Percentiles rank a stretch among this genome's conserved stretches.
Evolutionary conservation across 2,329 filamentous ascomycete species (phyloP).

Genomic region (Fusarium graminum): DNA sequence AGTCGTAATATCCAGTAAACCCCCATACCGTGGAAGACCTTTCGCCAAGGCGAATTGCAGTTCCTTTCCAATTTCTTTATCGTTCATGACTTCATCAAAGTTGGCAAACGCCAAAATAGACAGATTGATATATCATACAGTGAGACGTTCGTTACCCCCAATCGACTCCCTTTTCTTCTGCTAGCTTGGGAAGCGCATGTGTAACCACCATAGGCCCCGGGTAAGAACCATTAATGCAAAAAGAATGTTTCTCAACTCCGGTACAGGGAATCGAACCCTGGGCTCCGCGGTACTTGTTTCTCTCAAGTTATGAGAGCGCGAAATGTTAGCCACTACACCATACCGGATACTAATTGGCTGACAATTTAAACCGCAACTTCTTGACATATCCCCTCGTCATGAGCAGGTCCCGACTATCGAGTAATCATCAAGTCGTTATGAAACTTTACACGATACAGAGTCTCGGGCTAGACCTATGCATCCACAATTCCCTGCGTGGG

Average conservation of each 20-base stretch:
- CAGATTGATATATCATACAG: neutral
- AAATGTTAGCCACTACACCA: conserved; percentile 54
- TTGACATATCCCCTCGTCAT: neutral
- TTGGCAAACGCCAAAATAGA: neutral
- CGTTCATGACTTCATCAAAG: conserved; percentile 22
- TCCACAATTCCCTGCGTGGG: conserved; percentile 39
- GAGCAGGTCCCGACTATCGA: neutral
- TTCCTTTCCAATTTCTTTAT: neutral
- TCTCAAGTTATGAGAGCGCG: conserved; percentile 50
- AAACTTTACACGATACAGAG: conserved; percentile 30
- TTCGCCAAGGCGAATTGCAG: conserved; percentile 18
- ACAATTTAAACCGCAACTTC: neutral
- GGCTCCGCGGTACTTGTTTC: conserved; percentile 14
- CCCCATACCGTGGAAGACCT: conserved; percentile 22
- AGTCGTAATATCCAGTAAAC: neutral
- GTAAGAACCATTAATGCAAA: neutral
- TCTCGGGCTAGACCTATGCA: conserved; percentile 19
- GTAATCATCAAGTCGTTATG: conserved; percentile 23
- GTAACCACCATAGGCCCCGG: neutral
- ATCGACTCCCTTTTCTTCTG: neutral
- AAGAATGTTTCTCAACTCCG: neutral
- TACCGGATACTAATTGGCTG: conserved; percentile 43
- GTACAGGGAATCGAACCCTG: neutral
- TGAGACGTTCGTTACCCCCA: neutral
- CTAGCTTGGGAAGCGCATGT: neutral